Evolutionary conservation across 2,329 filamentous ascomycete genomes (phyloP), one percentile per base, ranked within the genome.

Genomic region (Penicillium sp.): DNA sequence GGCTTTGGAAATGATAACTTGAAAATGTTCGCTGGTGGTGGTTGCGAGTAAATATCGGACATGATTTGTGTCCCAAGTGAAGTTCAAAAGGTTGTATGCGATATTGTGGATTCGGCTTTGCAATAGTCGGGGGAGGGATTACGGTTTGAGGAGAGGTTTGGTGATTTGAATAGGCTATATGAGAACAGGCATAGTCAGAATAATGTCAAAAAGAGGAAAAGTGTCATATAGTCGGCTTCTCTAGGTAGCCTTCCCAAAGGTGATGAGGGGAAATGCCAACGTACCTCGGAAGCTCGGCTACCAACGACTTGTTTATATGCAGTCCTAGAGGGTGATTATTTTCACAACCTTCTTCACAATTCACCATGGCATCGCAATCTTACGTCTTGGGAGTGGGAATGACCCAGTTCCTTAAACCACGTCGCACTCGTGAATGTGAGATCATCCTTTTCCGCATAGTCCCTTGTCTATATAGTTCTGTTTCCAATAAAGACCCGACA

Each of bases 351-450:
- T 16, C 11, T 35, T 49, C 8, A 22, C 5, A 26, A 14, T 26
- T 37, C 22, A 40, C 9, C 16, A 53, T 53, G 50, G 6, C 50
- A 37, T 45, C 50, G 14, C 13, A 50, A 58, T 35, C 82, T 80
- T 97, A 97, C 81, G 90, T 97, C 70, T 86, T 97, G 59, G 93
- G 93, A 78, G 93, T 97, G 66, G 93, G 93, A 78, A 92, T 97
- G 89, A 97, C 93, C 78, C 95, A 96, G 78, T 97, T 97, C 83
- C 92, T 97, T 83, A 97, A 96, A 80, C 92, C 92, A 42, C 86
- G 92, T 53, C 90, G 91, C 71, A 93, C 92, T 72, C 89, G 95
- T 62, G 92, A 96, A 79, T 97, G 96, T 79, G 91, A 90, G 50
- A 46, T 38, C 2, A 8, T 38, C 4, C 32, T 9, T 8, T 26